Percentiles rank a stretch among this genome's conserved stretches.
phyloP scores from a whole-genome alignment of 2,329 filamentous ascomycete genomes.

The Paramyrothecium roridum region DNA sequence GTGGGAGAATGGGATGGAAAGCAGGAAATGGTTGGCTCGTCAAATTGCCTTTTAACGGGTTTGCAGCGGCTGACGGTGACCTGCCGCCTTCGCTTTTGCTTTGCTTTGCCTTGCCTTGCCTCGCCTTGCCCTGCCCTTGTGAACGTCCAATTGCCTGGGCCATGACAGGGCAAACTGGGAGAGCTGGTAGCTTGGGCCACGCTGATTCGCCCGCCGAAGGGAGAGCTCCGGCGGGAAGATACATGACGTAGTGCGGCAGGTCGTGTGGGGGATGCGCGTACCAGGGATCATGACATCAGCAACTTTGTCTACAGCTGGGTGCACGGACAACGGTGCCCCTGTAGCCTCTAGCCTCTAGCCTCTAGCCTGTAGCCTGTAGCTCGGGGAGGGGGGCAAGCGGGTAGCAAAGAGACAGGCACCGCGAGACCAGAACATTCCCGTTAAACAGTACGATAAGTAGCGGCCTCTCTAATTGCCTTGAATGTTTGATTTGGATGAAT shows the following conservation, averaged over 20 bases:
- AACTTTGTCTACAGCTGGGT: no score
- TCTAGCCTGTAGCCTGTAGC: background rate
- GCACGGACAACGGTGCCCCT: no score
- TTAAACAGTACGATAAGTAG: no score
- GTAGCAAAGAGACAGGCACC: no score
- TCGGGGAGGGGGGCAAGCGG: no score
- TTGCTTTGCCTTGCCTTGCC: background rate
- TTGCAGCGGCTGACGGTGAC: background rate
- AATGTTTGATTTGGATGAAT: no score
- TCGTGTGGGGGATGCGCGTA: constrained; percentile 10
- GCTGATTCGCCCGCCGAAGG: background rate
- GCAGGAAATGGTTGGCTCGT: background rate
- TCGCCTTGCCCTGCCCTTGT: background rate
- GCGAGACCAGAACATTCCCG: no score
- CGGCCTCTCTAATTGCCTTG: no score
- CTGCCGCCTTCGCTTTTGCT: background rate
- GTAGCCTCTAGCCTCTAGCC: no score
- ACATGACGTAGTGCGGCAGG: constrained; percentile 22
- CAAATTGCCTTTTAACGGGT: background rate
- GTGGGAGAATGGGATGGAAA: constrained; percentile 1
- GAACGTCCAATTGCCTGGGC: background rate
- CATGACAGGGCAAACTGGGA: background rate
- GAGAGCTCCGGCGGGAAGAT: constrained; percentile 2
- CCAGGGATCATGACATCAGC: constrained; percentile 4
- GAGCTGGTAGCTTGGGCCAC: background rate